phyloP scores from a whole-genome alignment of 495 filamentous ascomycete genomes.

The Talaromyces wortmannii region DNA sequence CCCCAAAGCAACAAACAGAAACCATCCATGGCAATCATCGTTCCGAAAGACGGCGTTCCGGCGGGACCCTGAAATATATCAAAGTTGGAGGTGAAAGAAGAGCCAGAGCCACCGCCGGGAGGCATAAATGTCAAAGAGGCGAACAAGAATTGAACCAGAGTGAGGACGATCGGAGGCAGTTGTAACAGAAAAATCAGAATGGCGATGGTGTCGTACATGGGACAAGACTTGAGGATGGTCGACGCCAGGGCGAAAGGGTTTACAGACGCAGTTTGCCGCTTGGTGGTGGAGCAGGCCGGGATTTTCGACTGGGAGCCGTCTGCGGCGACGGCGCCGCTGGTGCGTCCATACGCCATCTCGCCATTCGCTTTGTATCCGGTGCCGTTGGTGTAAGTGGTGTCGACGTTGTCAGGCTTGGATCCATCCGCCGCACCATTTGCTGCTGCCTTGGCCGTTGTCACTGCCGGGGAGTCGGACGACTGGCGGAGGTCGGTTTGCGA shows the following conservation, averaged over 20 bases:
- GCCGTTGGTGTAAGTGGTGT: constrained; percentile 30
- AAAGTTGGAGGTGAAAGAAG: constrained; percentile 55
- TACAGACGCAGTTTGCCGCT: constrained; percentile 49
- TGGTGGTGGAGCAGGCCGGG: constrained; percentile 45
- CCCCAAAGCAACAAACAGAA: constrained; percentile 76
- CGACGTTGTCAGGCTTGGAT: constrained; percentile 28
- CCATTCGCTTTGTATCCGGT: constrained; percentile 21
- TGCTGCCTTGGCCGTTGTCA: constrained; percentile 23
- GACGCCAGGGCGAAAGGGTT: constrained; percentile 66
- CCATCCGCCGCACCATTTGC: constrained; percentile 21
- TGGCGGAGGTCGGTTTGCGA: constrained; percentile 40
- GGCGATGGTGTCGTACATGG: constrained; percentile 91
- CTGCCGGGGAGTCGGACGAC: constrained; percentile 34
- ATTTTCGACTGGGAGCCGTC: constrained; percentile 31
- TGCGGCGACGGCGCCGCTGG: constrained; percentile 26
- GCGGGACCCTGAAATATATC: constrained; percentile 69
- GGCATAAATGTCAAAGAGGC: constrained; percentile 90
- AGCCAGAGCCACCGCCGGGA: constrained; percentile 45
- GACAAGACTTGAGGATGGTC: constrained; percentile 85
- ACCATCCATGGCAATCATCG: constrained; percentile 74
- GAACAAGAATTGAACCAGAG: constrained; percentile 88
- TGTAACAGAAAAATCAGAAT: constrained; percentile 97
- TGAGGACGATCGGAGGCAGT: constrained; percentile 85
- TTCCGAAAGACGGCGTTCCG: constrained; percentile 68
- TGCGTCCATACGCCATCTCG: constrained; percentile 33